Evolutionary conservation across 352 stramenopile species (phyloP), one percentile per base, ranked within the genome.

Genomic region (Thalassiosira livingstoniorum): DNA sequence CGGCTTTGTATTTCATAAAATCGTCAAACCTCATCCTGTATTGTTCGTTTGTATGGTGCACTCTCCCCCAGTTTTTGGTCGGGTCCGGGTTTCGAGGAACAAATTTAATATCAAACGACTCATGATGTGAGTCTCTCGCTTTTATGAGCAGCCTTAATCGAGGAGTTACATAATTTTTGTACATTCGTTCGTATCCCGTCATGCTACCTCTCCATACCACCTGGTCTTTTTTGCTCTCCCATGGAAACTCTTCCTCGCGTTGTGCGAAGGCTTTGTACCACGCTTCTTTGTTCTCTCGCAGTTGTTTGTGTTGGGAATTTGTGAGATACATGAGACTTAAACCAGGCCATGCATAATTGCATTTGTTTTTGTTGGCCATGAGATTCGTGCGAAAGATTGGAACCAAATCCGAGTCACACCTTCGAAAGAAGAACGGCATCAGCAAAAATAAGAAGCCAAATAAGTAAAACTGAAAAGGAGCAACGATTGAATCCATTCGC

Each of bases 1-100:
- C 69, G 11, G 80, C 83, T 18, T 63, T 68, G 51, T 81, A 90
- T 7, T 68, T 67, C 34, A 70, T 42, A 34, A 84, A 89, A 45
- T 86, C 71, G 15, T 86, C 70, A 31, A 76, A 51, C 0, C 55
- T 27, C 25, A 82, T 81, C 31, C 39, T 61, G 43, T 60, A 53
- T 37, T 45, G 27, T 31, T 83, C 67, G 5, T 37, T 74, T 27
- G 39, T 32, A n/a, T n/a, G n/a, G n/a, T n/a, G n/a, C 7, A 74
- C 23, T 32, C 23, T 15, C 7, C 21, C 65, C 7, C 37, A 43
- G 57, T 31, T 2, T 10, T 2, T 21, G 55, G 42, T 0, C 18
- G 65, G 2, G 21, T n/a, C 47, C 11, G 47, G 47, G 27, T 58
- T 27, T 58, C 27, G 11, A 27, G 68, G 34, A 18, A 27, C 57